phyloP scores from a whole-genome alignment of 2,329 filamentous ascomycete genomes.

The Neopestalotiopsis rosae region DNA sequence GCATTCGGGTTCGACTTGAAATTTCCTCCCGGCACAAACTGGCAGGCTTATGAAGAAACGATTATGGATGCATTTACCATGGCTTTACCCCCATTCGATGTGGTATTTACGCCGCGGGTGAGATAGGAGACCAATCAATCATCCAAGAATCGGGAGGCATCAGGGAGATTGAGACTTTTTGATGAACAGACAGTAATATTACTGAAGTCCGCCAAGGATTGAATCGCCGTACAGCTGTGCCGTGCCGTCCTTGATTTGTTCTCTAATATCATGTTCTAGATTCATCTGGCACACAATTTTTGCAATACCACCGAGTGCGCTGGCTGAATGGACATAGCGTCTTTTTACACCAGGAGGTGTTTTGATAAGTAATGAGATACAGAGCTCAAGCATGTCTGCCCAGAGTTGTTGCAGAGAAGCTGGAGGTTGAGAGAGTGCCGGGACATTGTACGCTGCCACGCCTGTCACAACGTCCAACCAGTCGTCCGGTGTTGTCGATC shows the following conservation, averaged over 20 bases:
- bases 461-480: constrained; percentile 63
- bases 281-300: constrained; percentile 40
- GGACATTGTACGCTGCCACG: constrained; percentile 53
- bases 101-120: constrained; percentile 13
- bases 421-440: constrained; percentile 32
- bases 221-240: neutral
- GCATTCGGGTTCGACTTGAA: constrained; percentile 17
- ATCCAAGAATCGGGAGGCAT: neutral
- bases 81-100: constrained; percentile 12
- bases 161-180: neutral
- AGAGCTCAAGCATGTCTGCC: constrained; percentile 61
- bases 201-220: neutral
- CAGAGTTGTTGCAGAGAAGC: constrained; percentile 55
- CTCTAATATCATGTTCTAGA: constrained; percentile 14
- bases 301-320: constrained; percentile 55
- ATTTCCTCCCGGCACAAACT: constrained; percentile 6
- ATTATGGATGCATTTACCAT: constrained; percentile 21
- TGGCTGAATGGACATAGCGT: constrained; percentile 57
- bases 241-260: neutral
- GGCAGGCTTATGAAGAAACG: constrained; percentile 10
- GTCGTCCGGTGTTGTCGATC: constrained; percentile 51
- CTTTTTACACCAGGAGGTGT: constrained; percentile 51
- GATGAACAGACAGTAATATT: neutral
- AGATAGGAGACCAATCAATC: neutral
- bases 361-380: constrained; percentile 54